phyloP scores from a whole-genome alignment of 192 early-diverging fungal species.

The Coemansia sp. region DNA sequence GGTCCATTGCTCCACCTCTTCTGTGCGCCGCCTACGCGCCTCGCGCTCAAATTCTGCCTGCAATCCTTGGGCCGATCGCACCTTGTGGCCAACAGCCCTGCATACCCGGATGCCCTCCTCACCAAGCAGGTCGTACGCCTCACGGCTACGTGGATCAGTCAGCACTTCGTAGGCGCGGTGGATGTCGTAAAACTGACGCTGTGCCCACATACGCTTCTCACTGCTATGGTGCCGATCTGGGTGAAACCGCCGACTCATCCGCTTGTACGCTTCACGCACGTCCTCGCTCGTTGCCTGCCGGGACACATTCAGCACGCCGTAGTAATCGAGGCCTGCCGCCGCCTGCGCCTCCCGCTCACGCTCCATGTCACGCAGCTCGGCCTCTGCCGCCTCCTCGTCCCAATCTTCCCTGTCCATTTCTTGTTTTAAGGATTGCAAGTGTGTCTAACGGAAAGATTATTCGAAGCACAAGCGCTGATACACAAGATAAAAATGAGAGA shows the following conservation, averaged over 20 bases:
- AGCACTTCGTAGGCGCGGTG: slow-evolving; percentile 84
- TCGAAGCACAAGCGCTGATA: neutral
- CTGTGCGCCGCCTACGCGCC: slow-evolving; percentile 57
- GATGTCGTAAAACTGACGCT: slow-evolving; percentile 73
- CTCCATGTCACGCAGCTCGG: slow-evolving; percentile 29
- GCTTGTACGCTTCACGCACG: slow-evolving; percentile 73
- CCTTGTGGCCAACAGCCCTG: slow-evolving; percentile 63
- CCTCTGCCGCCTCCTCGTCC: slow-evolving; percentile 38
- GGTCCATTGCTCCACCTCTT: slow-evolving; percentile 66
- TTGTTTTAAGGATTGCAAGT: neutral
- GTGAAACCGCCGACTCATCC: slow-evolving; percentile 72
- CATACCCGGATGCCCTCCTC: slow-evolving; percentile 74
- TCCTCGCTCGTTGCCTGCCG: slow-evolving; percentile 57
- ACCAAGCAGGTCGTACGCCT: slow-evolving; percentile 92
- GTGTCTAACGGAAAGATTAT: neutral
- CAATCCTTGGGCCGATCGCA: slow-evolving; percentile 71
- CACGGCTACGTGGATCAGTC: slow-evolving; percentile 69
- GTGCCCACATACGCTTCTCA: slow-evolving; percentile 64
- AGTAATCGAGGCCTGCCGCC: slow-evolving; percentile 56
- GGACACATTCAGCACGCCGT: slow-evolving; percentile 66
- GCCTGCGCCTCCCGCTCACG: slow-evolving; percentile 11
- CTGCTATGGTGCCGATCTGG: slow-evolving; percentile 72
- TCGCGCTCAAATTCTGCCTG: slow-evolving; percentile 66
- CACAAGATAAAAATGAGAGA: too few relatives aligned
- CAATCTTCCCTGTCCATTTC: slow-evolving; percentile 20